A percentile compares a stretch with the other conserved stretches of the same genome.
phyloP scores from a whole-genome alignment of 2,329 filamentous ascomycete genomes.

The Trichoderma sp. region DNA sequence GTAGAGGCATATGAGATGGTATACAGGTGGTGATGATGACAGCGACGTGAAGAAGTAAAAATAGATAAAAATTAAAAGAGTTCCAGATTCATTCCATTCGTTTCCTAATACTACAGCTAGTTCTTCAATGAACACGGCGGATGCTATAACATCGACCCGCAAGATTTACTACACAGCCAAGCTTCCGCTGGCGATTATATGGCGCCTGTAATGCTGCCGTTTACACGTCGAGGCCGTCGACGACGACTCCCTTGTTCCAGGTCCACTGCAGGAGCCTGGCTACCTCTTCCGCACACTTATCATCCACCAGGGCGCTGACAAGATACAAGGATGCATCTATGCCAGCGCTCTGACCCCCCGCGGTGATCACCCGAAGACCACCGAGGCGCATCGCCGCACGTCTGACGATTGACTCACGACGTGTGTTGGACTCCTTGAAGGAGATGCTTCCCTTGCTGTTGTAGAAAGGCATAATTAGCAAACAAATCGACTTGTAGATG shows the following conservation, averaged over 20 bases:
- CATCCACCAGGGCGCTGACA: slow-evolving; percentile 76
- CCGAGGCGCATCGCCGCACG: slow-evolving; percentile 72
- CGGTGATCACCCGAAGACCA: slow-evolving; percentile 71
- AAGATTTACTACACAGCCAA: slow-evolving; percentile 20
- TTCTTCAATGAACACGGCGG: slow-evolving; percentile 12
- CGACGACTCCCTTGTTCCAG: slow-evolving; percentile 82
- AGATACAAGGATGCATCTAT: slow-evolving; percentile 83
- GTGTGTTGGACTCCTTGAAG: slow-evolving; percentile 68
- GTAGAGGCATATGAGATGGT: not conserved
- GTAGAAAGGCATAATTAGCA: slow-evolving; percentile 24
- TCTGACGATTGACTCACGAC: slow-evolving; percentile 77
- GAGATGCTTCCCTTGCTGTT: slow-evolving; percentile 78
- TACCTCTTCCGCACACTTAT: slow-evolving; percentile 72
- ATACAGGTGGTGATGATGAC: not conserved
- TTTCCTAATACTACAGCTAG: slow-evolving; percentile 19
- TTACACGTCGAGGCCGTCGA: slow-evolving; percentile 81
- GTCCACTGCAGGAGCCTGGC: slow-evolving; percentile 74
- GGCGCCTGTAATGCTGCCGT: slow-evolving; percentile 1
- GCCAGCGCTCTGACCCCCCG: slow-evolving; percentile 74
- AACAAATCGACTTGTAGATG: not conserved
- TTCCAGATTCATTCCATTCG: slow-evolving; percentile 15
- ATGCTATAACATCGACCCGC: not conserved
- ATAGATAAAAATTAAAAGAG: not conserved
- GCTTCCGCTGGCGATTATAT: slow-evolving; percentile 19
- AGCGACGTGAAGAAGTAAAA: not conserved